Evolutionary conservation across 768 basidiomycete genomes (phyloP).

Genomic region (Kwoniella bestiolae): DNA sequence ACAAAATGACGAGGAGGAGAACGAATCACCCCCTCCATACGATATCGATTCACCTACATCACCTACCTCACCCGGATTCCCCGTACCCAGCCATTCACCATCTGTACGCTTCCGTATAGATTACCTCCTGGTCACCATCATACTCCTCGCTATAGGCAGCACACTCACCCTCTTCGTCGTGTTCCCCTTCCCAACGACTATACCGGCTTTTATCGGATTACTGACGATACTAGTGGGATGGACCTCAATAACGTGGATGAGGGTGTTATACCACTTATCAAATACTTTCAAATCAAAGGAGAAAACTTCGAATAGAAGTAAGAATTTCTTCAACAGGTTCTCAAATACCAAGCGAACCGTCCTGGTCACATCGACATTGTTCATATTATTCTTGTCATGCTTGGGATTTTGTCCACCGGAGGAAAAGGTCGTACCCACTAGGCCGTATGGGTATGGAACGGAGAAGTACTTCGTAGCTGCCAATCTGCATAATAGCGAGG

Average conservation of each 20-base stretch:
- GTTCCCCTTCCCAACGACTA: slow-evolving; percentile 38
- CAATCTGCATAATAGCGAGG: slow-evolving; percentile 60
- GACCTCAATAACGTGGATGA: slow-evolving; percentile 10
- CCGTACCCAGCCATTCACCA: not conserved
- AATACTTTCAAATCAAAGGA: not conserved
- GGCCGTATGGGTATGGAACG: not conserved
- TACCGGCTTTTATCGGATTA: slow-evolving; percentile 25
- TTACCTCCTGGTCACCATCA: not conserved
- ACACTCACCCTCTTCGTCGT: slow-evolving; percentile 5
- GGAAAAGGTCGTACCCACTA: slow-evolving; percentile 5
- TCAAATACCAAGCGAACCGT: slow-evolving; percentile 1
- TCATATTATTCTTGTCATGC: slow-evolving; percentile 3
- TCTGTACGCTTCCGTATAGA: not conserved
- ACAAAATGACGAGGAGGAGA: not conserved
- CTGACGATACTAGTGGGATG: slow-evolving; percentile 10
- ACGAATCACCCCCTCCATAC: slow-evolving; percentile 5
- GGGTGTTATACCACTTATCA: not conserved
- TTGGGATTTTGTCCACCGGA: slow-evolving; percentile 13
- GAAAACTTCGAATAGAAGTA: not conserved
- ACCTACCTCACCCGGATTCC: not conserved
- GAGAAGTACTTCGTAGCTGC: slow-evolving; percentile 56
- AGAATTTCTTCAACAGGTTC: slow-evolving; percentile 7
- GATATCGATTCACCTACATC: not conserved
- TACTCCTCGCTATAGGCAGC: not conserved
- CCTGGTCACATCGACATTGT: slow-evolving; percentile 7